phyloP scores from a whole-genome alignment of 2,329 filamentous ascomycete species.

The Aspergillus novoparasiticus region DNA sequence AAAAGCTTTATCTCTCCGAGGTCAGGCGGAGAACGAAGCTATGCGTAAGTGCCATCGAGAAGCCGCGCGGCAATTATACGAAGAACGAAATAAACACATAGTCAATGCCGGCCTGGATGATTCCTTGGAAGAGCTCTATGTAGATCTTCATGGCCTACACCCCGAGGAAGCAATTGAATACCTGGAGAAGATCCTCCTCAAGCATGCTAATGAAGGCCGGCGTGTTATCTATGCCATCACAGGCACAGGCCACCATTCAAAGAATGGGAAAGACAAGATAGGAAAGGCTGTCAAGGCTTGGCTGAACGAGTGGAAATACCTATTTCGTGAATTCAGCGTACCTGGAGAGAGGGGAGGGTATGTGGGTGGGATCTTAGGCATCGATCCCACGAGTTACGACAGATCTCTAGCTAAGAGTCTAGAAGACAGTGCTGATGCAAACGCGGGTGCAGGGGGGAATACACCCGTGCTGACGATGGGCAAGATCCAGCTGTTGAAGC shows the following conservation, averaged over 20 bases:
- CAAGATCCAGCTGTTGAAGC: conserved; percentile 49
- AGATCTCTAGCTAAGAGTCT: conserved; percentile 34
- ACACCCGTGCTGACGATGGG: conserved; percentile 39
- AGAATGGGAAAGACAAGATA: conserved; percentile 98
- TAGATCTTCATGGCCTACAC: conserved; percentile 97
- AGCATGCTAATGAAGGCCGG: conserved; percentile 70
- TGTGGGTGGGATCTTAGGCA: conserved; percentile 65
- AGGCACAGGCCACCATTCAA: conserved; percentile 94
- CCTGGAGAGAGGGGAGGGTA: conserved; percentile 88
- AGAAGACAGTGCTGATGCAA: conserved; percentile 26
- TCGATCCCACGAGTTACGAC: conserved; percentile 64
- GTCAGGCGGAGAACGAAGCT: conserved; percentile 93
- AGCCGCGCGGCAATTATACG: conserved; percentile 87
- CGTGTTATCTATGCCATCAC: conserved; percentile 92
- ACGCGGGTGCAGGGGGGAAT: conserved; percentile 27
- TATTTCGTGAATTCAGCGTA: conserved; percentile 93
- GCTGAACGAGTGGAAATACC: conserved; percentile 93
- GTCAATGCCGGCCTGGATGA: conserved; percentile 45
- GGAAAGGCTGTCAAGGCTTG: conserved; percentile 90
- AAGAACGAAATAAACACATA: conserved; percentile 80
- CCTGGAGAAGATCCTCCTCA: conserved; percentile 81
- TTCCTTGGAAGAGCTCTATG: conserved; percentile 74
- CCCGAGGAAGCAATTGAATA: conserved; percentile 96
- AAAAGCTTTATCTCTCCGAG: conserved; percentile 89
- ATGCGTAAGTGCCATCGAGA: conserved; percentile 98